Base-by-base conservation (phyloP, 2,329 filamentous ascomycete genomes). In the Penicillium sp. region DNA sequence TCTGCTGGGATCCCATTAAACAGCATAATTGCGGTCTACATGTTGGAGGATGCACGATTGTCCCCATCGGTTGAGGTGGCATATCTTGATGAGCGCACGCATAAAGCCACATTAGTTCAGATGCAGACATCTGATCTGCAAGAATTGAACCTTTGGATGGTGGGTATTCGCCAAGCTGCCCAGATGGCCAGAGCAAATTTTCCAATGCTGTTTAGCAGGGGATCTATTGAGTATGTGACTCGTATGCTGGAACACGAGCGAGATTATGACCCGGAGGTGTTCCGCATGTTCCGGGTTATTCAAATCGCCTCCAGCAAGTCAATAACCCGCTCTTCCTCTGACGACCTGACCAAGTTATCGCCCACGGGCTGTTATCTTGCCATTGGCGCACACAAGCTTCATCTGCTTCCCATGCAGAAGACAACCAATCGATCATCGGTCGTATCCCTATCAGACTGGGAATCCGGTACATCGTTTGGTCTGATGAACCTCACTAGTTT, bases 201-300 rank as follows among this genome's bases (percentile, higher is more conserved):
- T 58, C 73, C 77, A 4, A 75, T 80, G 17, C 77, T 78, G 17
- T 82, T 86, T 48, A 81, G 83, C n/a, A 72, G 76, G n/a, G 77
- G 78, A 62, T 82, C 86, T 17, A 76, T 88, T 12, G 82, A 87
- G 60, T 83, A 87, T 66, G 81, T 85, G 38, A 83, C 83, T 19
- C 77, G 83, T 37, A 79, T 84, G 50, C 75, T 89, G 22, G 86
- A 89, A 66, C 78, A 82, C 55, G 84, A 88, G 59, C 78, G 83
- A 53, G 87, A 90, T 69, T 90, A 89, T 67, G 84, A 88, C 61
- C 83, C 86, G 31, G 76, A 81, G 30, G 82, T 84, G 59, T 89
- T 88, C 69, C 82, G 83, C 59, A 83, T 89, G 63, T 89, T 87
- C 74, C 84, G 86, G 58, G 85, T 88, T 9, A 84, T 88, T 26